These are phyloP conservation scores for Phtheirospermum japonicum DNA, from an alignment of 257 asterid species.

Conservation along the genomic window DNA sequence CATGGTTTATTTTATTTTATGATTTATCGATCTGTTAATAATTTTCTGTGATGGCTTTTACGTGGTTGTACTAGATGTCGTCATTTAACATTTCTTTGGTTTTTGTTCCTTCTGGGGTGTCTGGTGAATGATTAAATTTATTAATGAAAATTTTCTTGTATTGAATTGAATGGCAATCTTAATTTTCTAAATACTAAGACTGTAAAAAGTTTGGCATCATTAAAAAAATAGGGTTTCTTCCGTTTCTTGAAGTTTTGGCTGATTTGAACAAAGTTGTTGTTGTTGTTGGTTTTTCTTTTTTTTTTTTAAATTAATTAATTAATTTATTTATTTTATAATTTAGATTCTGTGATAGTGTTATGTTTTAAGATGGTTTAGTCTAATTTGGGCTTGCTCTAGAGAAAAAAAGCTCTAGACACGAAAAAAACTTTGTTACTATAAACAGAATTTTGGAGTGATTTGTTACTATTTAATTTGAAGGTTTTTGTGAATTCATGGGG, in stretches of 20 bases:
- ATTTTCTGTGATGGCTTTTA: constrained; percentile 3
- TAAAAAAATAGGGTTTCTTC: neutral
- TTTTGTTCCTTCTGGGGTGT: neutral
- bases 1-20: constrained; percentile 2
- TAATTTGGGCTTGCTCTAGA: no score
- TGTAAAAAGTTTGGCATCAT: neutral
- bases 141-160: neutral
- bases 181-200: no score
- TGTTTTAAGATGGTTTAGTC: no score
- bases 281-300: constrained; percentile 15
- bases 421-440: neutral
- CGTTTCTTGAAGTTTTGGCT: neutral
- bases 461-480: no score
- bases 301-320: no score
- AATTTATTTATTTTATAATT: no score
- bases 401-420: neutral
- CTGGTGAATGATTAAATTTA: constrained; percentile 12
- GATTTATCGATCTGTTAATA: neutral
- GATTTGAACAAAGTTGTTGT: neutral
- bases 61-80: neutral
- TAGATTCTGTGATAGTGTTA: no score
- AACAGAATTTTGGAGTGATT: neutral
- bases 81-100: neutral
- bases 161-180: neutral
- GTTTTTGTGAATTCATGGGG: no score